Base-by-base conservation (phyloP, 768 basidiomycete genomes). In the Gloeopeniophorella convolvens region DNA sequence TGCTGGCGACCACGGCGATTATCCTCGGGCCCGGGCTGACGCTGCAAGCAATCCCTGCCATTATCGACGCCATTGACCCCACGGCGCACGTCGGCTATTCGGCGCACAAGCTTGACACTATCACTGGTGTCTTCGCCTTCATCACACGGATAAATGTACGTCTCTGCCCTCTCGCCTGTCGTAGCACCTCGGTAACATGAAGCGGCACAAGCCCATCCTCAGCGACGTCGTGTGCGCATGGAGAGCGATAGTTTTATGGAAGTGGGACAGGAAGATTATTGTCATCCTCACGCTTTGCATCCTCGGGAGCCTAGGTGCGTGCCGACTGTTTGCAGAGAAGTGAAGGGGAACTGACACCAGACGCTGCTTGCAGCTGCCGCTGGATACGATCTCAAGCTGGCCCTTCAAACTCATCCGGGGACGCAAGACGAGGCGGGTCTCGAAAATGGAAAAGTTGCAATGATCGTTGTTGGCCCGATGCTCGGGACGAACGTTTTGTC, bases 211-310 rank as follows among this genome's bases (percentile, higher is more conserved):
- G 52, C 52, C 52, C 18, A 9, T 48, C n/a, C 42, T 54, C 18
- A 48, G 52, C 20, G 52, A 54, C n/a, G 34, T 54, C 11, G 52
- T 54, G n/a, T 54, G 52, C 18, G 52, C 42, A 5, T 54, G 52
- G 52, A 23, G 52, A 28, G 52, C 52, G 3, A 44, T 44, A 9
- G 47, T 37, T 13, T 12, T 54, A 12, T 54, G 52, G 52, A 48
- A 33, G 7, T 54, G 21, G 26, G 42, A 54, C 36, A 40, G 52
- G 46, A 54, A 42, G 30, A 42, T 54, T 10, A 31, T 48, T 31
- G 3, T 23, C 9, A 20, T 48, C 42, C 52, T 54, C 27, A 33
- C 46, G 3, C 3, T 32, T 31, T 54, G 46, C 16, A 12, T 54
- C 13, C 18, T 48, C 3, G 52, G 46, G 15, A 54, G 46, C 9